phyloP scores from a whole-genome alignment of 1,139 yeast genomes.

The Hyphopichia wangnamkhiaoensis region DNA sequence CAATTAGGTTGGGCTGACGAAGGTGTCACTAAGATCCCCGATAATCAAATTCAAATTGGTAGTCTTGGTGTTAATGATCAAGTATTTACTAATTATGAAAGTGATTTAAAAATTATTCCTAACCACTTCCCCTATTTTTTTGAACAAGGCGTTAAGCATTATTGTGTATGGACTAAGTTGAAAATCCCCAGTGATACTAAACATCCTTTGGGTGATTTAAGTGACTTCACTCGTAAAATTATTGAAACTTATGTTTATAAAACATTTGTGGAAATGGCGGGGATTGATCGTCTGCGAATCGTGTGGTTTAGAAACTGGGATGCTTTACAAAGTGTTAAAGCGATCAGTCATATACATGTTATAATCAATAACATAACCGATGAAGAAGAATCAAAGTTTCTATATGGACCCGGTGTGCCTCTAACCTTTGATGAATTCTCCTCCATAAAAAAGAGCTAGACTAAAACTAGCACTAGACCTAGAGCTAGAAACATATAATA shows the following conservation, averaged over 20 bases:
- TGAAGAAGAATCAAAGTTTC: conserved; percentile 19
- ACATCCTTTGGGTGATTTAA: conserved; percentile 47
- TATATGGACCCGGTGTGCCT: conserved; percentile 21
- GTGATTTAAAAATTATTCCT: conserved; percentile 33
- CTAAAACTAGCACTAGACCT: too few relatives aligned
- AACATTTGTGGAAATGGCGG: conserved; percentile 46
- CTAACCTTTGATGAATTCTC: conserved; percentile 22
- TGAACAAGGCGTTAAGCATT: conserved; percentile 34
- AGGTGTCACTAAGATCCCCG: conserved; percentile 13
- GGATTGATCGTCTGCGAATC: conserved; percentile 37
- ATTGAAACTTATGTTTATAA: conserved; percentile 42
- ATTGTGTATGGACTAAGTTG: conserved; percentile 47
- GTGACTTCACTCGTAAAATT: conserved; percentile 31
- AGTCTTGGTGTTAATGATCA: conserved; percentile 10
- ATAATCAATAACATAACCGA: conserved; percentile 39
- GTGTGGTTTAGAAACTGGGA: conserved; percentile 69
- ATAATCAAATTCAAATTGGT: conserved; percentile 13
- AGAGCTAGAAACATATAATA: too few relatives aligned
- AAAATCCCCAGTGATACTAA: conserved; percentile 32
- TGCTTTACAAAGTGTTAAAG: conserved; percentile 56
- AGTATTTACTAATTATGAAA: conserved; percentile 19
- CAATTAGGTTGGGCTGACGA: conserved; percentile 38
- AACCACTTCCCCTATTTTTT: conserved; percentile 50
- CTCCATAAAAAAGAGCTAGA: too few relatives aligned
- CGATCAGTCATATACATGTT: conserved; percentile 62